phyloP scores from a whole-genome alignment of 129 eudicot species.

The Pulicaria dysenterica region DNA sequence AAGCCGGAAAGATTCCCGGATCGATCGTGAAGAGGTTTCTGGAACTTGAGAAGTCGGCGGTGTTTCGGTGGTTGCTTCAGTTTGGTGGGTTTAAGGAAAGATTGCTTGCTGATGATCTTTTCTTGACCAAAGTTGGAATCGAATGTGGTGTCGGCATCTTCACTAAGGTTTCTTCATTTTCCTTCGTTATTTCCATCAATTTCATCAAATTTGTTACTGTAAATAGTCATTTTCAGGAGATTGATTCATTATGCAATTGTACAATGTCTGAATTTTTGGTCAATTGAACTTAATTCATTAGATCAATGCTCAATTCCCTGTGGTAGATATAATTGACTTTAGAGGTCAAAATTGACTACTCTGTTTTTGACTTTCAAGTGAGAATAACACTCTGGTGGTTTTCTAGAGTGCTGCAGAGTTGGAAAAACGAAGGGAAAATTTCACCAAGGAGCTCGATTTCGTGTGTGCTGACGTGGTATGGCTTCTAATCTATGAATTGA shows the following conservation, averaged over 20 bases:
- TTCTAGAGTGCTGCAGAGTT: slow-evolving; percentile 89
- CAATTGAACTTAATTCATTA: background rate
- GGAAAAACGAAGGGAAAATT: slow-evolving; percentile 79
- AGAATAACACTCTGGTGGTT: slow-evolving; percentile 1
- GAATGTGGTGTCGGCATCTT: slow-evolving; percentile 86
- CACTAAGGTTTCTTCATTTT: slow-evolving; percentile 54
- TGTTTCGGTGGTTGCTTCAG: slow-evolving; percentile 61
- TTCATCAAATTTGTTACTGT: background rate
- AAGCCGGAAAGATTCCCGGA: slow-evolving; percentile 63
- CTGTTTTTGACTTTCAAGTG: background rate
- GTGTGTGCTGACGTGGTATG: slow-evolving; percentile 97
- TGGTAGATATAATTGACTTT: slow-evolving; percentile 20
- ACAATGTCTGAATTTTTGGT: background rate
- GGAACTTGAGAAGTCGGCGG: slow-evolving; percentile 63
- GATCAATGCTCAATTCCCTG: background rate
- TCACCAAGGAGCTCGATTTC: slow-evolving; percentile 85
- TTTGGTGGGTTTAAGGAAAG: slow-evolving; percentile 76
- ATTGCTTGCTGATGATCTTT: slow-evolving; percentile 82
- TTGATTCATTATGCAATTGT: background rate
- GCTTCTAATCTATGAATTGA: background rate
- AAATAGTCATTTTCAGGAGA: background rate
- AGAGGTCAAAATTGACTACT: background rate
- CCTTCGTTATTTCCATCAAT: background rate
- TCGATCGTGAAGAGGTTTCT: slow-evolving; percentile 53
- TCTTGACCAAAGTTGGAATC: slow-evolving; percentile 73